Evolutionary conservation across 2,329 filamentous ascomycete species (phyloP).

Genomic region (Colletotrichum lentis): DNA sequence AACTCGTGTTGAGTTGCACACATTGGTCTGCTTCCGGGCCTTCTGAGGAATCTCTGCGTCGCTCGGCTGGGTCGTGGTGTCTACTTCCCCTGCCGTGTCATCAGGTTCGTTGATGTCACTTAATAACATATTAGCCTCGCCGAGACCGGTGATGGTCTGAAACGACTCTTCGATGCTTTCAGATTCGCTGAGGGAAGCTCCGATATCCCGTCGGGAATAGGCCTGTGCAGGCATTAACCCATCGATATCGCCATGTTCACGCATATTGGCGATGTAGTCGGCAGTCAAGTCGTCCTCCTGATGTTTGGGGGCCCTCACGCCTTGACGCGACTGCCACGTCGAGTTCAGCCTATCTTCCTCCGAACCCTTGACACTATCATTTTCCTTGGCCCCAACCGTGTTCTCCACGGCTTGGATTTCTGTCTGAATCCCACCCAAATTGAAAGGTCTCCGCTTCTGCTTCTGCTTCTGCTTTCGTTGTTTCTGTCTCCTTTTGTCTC

Average conservation of each 20-base stretch:
- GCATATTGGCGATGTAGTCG: conserved; percentile 77
- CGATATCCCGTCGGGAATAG: conserved; percentile 50
- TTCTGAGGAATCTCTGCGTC: background rate
- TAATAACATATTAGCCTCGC: background rate
- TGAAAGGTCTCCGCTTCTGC: conserved; percentile 37
- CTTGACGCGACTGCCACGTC: background rate
- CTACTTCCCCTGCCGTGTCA: background rate
- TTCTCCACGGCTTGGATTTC: conserved; percentile 46
- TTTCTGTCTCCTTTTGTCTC: conserved; percentile 37
- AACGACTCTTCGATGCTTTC: conserved; percentile 42
- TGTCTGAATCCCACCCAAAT: conserved; percentile 44
- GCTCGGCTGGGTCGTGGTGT: background rate
- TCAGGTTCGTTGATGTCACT: background rate
- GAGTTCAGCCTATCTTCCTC: background rate
- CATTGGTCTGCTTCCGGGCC: background rate
- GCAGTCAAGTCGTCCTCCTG: conserved; percentile 65
- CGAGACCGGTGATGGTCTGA: background rate
- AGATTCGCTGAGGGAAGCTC: conserved; percentile 40
- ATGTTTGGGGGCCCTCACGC: background rate
- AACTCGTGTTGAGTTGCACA: background rate
- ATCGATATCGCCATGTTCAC: conserved; percentile 62
- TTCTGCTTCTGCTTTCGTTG: conserved; percentile 41
- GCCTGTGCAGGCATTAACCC: conserved; percentile 69
- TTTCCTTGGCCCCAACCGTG: conserved; percentile 37
- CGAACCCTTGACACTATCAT: conserved; percentile 9